Conservation (phyloP, 1,284 basidiomycete species). For the Amylostereum areolatum region DNA sequence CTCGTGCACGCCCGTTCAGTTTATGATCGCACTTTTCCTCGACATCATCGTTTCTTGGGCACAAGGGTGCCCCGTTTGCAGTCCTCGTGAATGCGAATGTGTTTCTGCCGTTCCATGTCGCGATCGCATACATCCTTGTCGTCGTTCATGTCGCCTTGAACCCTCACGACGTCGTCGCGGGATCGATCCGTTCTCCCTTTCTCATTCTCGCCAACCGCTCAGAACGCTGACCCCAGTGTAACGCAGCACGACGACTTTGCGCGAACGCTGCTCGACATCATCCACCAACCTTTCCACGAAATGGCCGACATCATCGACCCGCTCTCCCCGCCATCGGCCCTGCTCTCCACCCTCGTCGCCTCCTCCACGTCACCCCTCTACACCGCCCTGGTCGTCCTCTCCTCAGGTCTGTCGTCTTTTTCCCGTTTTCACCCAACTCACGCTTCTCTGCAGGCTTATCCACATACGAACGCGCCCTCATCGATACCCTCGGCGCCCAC, state of each 20-base stretch:
- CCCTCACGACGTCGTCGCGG: too few species aligned
- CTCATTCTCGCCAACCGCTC: background rate
- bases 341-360: slow-evolving; percentile 47
- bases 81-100: too few species aligned
- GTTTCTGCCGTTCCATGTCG: slow-evolving; percentile 3
- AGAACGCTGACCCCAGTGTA: background rate
- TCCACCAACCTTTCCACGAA: slow-evolving; percentile 52
- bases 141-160: too few species aligned
- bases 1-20: too few species aligned
- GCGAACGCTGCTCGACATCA: slow-evolving; percentile 32
- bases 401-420: slow-evolving; percentile 12
- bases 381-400: slow-evolving; percentile 53
- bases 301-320: slow-evolving; percentile 46
- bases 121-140: slow-evolving; percentile 6
- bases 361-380: slow-evolving; percentile 36
- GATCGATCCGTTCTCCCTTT: background rate
- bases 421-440: slow-evolving; percentile 1
- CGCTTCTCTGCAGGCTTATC: slow-evolving; percentile 22
- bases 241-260: slow-evolving; percentile 18
- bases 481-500: slow-evolving; percentile 44
- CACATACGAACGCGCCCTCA: slow-evolving; percentile 36
- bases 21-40: too few species aligned
- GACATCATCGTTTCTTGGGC: too few species aligned
- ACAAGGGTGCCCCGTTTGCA: too few species aligned
- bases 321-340: slow-evolving; percentile 38